phyloP scores from a whole-genome alignment of 441 rosid genomes.

The Eutrema salsugineum region DNA sequence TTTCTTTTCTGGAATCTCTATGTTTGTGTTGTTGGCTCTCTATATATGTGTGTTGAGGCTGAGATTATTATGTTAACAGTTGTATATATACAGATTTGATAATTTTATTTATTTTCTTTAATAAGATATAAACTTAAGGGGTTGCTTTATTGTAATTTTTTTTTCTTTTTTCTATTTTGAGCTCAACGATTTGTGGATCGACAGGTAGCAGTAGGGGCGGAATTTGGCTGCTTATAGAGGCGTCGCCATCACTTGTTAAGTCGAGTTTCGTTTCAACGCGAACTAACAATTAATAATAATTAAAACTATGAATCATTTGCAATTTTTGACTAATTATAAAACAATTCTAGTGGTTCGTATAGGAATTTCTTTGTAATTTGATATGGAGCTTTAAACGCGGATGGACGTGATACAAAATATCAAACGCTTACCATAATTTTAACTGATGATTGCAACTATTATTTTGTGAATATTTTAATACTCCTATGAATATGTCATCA shows the following conservation, averaged over 20 bases:
- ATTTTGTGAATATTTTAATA: neutral
- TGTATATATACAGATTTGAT: neutral
- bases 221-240: slow-evolving; percentile 32
- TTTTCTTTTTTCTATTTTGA: neutral
- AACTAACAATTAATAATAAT: too few species aligned
- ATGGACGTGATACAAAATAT: neutral
- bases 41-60: slow-evolving; percentile 26
- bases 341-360: too few species aligned
- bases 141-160: slow-evolving; percentile 19
- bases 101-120: neutral
- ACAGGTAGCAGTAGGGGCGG: slow-evolving; percentile 29
- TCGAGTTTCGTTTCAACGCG: too few species aligned
- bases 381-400: neutral
- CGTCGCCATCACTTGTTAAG: slow-evolving; percentile 29
- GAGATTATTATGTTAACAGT: slow-evolving; percentile 13
- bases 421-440: too few species aligned
- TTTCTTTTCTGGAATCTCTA: slow-evolving; percentile 9
- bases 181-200: slow-evolving; percentile 26
- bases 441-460: too few species aligned
- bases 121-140: slow-evolving; percentile 10
- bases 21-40: slow-evolving; percentile 18
- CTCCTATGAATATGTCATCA: neutral
- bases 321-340: neutral
- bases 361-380: neutral
- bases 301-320: neutral